A percentile compares a stretch with the other conserved stretches of the same genome.
These are phyloP conservation scores for Xylaria digitata DNA, from an alignment of 2,329 filamentous ascomycete genomes.

Conservation along the genomic window DNA sequence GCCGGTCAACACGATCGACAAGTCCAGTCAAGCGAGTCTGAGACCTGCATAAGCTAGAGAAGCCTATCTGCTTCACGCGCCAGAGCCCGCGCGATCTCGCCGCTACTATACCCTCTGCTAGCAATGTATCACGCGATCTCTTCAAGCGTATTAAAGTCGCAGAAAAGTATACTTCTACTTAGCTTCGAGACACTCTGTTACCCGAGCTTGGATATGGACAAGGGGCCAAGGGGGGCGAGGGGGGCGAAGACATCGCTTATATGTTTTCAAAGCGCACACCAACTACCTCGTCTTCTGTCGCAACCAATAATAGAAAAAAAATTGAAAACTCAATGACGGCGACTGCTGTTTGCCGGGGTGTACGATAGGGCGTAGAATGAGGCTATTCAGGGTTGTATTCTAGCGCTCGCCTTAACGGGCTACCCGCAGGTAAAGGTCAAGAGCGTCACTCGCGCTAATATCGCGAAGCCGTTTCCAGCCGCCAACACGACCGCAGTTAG, in stretches of 20 bases:
- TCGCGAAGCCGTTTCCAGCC: conserved; percentile 9
- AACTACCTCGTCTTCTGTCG: too few relatives aligned
- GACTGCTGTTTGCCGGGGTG: too few relatives aligned
- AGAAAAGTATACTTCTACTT: conserved; percentile 1
- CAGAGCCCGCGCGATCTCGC: background rate
- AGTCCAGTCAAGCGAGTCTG: conserved; percentile 17
- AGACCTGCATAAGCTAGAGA: conserved; percentile 8
- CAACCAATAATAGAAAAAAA: too few relatives aligned
- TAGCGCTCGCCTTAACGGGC: background rate
- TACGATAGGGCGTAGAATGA: conserved; percentile 3
- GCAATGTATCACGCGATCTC: background rate
- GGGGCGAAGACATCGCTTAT: background rate
- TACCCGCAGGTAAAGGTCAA: background rate
- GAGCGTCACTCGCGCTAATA: conserved; percentile 17
- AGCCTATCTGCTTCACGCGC: background rate
- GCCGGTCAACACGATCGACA: background rate
- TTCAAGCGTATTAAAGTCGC: background rate
- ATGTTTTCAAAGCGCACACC: background rate
- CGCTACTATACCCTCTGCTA: too few relatives aligned
- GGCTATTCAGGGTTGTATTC: background rate
- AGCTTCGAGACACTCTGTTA: conserved; percentile 11
- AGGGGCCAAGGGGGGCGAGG: background rate
- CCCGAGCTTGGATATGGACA: background rate
- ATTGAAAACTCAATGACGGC: too few relatives aligned
- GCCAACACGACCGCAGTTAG: background rate